These are phyloP conservation scores for Nicotiana otophora DNA, from an alignment of 257 asterid genomes.

Conservation along the genomic window DNA sequence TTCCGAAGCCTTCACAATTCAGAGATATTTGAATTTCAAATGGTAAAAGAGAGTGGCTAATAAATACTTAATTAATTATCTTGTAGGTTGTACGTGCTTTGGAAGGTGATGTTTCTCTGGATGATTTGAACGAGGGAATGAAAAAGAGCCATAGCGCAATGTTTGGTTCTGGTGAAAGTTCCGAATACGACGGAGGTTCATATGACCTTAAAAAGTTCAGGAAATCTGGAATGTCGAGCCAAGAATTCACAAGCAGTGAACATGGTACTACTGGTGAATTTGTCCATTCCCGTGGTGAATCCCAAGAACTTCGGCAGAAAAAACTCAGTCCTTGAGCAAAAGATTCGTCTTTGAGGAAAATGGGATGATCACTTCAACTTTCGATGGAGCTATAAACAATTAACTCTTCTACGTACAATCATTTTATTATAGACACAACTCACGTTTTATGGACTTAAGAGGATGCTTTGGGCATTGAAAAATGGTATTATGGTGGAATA, in stretches of 20 bases:
- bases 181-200: constrained; percentile 41
- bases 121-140: constrained; percentile 44
- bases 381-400: not conserved
- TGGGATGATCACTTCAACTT: constrained; percentile 8
- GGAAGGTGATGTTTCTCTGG: constrained; percentile 76
- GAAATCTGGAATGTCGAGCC: constrained; percentile 46
- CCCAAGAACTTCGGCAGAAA: constrained; percentile 18
- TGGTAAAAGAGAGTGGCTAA: not conserved
- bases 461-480: not conserved
- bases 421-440: not conserved
- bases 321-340: not conserved
- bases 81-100: constrained; percentile 70
- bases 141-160: constrained; percentile 29
- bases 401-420: not conserved
- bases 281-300: constrained; percentile 21
- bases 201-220: constrained; percentile 29
- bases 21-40: not conserved
- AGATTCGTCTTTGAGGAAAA: not conserved
- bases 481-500: not conserved
- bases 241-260: constrained; percentile 58
- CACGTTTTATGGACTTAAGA: not conserved
- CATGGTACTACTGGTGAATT: constrained; percentile 12
- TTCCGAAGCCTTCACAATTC: not conserved
- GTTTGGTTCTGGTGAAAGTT: constrained; percentile 41
- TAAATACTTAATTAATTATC: not conserved